Base-by-base conservation (phyloP, 306 rosid species). In the Geum urbanum region DNA sequence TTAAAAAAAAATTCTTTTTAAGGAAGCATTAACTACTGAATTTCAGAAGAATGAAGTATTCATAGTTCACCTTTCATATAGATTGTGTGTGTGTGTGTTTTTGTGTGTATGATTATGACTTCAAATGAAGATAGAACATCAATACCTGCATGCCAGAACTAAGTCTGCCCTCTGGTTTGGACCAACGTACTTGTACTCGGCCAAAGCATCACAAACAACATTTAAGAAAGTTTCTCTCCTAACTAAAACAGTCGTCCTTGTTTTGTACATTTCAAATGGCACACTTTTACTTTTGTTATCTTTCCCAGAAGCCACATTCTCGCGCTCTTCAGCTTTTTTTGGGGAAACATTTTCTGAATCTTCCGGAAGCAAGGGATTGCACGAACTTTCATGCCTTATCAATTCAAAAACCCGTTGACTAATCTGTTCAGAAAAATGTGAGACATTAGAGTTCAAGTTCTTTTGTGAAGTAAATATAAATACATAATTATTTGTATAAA, bases 131-230 rank as follows among this genome's bases (percentile, higher is more conserved):
- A 75, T 71, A 16, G 15, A 49, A 77, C 79, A 72, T 63, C 32
- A 13, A 11, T 81, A 90, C 98, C 97, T 90, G 97, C 96, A 90
- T 57, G 98, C 97, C 77, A 94, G 70, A 56, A 79, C 60, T 75
- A 94, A 76, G 82, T 94, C 98, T 14, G 79, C 84, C 79, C 97
- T 88, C 79, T 94, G 96, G 79, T 88, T 90, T 72, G 96, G 96
- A 76, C 98, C 92, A 58, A 94, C 84, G 71, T 90, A 94, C 81
- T 94, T 94, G 66, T 94, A 94, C 79, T 88, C 89, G 44, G 98
- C 84, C 80, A 90, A 59, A 74, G 92, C 87, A 57, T 82, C 89
- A 79, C 98, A 94, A 48, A 85, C 92, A 78, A 90, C 79, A 60
- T 88, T 85, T 63, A 94, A 72, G 77, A 90, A 94, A 47, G 66